phyloP scores from a whole-genome alignment of 1,139 yeast genomes.

The Scheffersomyces titani region DNA sequence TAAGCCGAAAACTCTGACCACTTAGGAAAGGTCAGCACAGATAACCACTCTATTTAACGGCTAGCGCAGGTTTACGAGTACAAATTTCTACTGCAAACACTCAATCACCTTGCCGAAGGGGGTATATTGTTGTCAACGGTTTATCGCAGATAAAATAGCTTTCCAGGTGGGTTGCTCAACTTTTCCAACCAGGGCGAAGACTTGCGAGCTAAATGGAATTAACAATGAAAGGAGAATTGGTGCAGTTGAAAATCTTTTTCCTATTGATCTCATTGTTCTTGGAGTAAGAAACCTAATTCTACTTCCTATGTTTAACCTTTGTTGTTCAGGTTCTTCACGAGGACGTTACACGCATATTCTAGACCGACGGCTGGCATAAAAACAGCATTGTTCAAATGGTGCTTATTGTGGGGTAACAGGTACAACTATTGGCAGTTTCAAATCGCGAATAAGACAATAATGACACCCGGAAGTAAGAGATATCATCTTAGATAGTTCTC shows the following conservation, averaged over 20 bases:
- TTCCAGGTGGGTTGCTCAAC: neutral
- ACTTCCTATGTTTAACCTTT: neutral
- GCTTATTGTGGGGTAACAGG: neutral
- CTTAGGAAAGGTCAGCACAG: neutral
- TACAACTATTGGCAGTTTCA: neutral
- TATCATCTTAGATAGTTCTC: neutral
- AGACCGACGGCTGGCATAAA: neutral
- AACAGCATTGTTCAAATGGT: neutral
- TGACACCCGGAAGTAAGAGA: neutral
- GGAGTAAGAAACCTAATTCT: neutral
- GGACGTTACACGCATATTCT: neutral
- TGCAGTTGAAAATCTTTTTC: neutral
- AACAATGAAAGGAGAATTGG: neutral
- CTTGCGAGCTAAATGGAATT: neutral
- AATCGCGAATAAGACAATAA: neutral
- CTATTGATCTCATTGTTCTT: neutral
- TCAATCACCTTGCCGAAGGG: neutral
- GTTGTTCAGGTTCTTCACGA: neutral
- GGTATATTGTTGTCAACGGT: neutral
- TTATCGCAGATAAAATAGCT: neutral
- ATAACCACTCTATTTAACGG: neutral
- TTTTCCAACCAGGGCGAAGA: neutral
- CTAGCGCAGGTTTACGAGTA: neutral
- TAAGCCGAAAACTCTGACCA: neutral
- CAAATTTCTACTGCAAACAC: neutral